Evolutionary conservation across 352 stramenopile species (phyloP), one percentile per base, ranked within the genome.

Genomic region (Aphanomyces stellatus): DNA sequence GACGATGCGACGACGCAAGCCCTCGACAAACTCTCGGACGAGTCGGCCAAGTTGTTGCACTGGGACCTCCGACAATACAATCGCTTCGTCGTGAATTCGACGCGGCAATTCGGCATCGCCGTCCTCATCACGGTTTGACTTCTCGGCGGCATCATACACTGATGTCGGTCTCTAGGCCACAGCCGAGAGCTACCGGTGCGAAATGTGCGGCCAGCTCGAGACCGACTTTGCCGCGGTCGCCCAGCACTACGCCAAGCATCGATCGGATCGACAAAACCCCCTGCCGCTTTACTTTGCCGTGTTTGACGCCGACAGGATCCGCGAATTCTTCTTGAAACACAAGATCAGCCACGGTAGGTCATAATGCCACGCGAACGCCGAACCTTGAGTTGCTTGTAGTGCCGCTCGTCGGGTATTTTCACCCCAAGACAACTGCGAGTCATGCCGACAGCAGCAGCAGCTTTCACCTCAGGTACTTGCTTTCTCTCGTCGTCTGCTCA

Each of bases 281-380:
- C 19, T 5, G 10, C 56, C 56, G 7, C 19, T 64, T 13, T 64
- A 53, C 56, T 64, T 64, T 53, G 30, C 25, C 22, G 30, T 64
- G 2, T 30, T 64, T 6, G 56, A 64, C 19, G 28, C 33, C n/a
- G 56, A 64, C 41, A 24, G 33, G 19, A 53, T 64, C 24, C 28
- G 56, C 15, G 56, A 64, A 22, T 64, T 64, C 30, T 64, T 64
- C 30, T 13, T 64, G n/a, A 15, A 53, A 30, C 56, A 64, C 27
- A 35, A 30, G 24, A 64, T 64, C 41, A 59, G 15, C 19, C 27
- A 34, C 19, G 51, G 51, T 59, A 40, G 22, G 27, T 24, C 19
- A 24, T n/a, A 13, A 51, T 51, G 8, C 25, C 13, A 55, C 19
- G 7, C 28, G 24, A 55, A 55, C 28, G 28, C 48, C 28, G 28